phyloP scores from a whole-genome alignment of 257 asterid species.

The Gentiana dahurica region DNA sequence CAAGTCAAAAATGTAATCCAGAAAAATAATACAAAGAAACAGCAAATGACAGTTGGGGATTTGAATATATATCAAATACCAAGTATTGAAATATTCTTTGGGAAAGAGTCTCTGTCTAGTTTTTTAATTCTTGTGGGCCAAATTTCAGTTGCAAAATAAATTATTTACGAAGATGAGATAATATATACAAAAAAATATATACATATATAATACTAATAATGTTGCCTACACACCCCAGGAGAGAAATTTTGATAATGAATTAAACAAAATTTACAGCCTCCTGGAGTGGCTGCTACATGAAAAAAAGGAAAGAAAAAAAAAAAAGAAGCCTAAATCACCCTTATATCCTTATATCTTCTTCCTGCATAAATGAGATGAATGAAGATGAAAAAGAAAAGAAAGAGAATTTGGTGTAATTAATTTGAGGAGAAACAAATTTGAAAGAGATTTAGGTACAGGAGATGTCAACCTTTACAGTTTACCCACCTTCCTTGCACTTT shows the following conservation, averaged over 20 bases:
- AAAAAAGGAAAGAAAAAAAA: constrained; percentile 2
- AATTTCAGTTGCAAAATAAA: neutral
- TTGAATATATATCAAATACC: constrained; percentile 1
- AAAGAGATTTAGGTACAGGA: constrained; percentile 5
- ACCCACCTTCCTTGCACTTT: constrained; percentile 5
- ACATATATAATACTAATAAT: neutral
- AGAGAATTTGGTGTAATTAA: neutral
- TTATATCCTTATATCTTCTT: neutral
- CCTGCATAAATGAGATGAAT: constrained; percentile 6
- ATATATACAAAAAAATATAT: neutral
- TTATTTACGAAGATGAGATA: neutral
- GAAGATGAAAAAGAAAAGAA: constrained; percentile 7
- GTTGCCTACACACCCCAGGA: neutral
- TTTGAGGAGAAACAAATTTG: neutral
- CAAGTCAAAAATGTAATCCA: neutral
- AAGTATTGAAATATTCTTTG: constrained; percentile 13
- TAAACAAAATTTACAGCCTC: constrained; percentile 14
- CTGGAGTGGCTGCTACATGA: too few relatives aligned
- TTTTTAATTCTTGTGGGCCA: neutral
- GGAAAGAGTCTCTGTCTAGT: too few relatives aligned
- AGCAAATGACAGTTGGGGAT: constrained; percentile 2
- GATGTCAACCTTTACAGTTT: neutral
- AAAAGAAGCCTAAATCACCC: neutral
- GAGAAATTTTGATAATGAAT: too few relatives aligned
- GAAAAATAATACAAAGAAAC: neutral